Base-by-base conservation (phyloP, 306 rosid species). In the Trifolium dubium region DNA sequence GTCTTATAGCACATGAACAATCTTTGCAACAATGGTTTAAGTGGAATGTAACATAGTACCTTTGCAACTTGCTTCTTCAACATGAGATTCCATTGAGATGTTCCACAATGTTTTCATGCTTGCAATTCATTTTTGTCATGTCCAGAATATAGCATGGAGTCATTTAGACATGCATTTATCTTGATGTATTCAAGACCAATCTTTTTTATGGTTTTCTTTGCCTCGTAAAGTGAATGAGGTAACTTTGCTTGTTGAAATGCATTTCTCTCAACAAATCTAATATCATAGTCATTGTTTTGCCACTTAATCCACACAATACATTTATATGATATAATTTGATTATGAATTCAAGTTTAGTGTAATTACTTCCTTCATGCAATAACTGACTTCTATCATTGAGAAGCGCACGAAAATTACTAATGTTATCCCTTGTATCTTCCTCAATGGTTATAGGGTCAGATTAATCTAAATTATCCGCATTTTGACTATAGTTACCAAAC, bases 151-250 rank as follows among this genome's bases (percentile, higher is more conserved):
- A 43, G 11, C 49, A 11, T 11, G 10, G 5, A 43, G 12, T 43
- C n/a, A 10, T 43, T 43, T 43, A 51, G 69, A 9, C 51, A 64
- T 11, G 55, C 60, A 68, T 44, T 30, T 44, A 49, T 46, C 41
- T 67, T 44, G 3, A 41, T 67, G n/a, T 67, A 46, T 2, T 13
- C 13, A 47, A 47, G 18, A 47, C 18, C 53, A 47, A 47, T 5
- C 14, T 47, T 47, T 4, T 47, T 47, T 6, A 47, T 47, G 53
- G 5, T 47, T 47, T 47, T 47, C 7, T 47, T 47, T 47, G 53
- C 53, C 53, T 47, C 50, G 50, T 44, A 44, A 47, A 47, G 13
- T 3, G 18, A 47, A 47, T 0, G 18, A 14, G 53, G 53, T 10
- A 47, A 44, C 51, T 44, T 44, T 44, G 51, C 51, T 44, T 2